Conservation (phyloP, 1,284 basidiomycete species). For the Sporisorium sorghi region DNA sequence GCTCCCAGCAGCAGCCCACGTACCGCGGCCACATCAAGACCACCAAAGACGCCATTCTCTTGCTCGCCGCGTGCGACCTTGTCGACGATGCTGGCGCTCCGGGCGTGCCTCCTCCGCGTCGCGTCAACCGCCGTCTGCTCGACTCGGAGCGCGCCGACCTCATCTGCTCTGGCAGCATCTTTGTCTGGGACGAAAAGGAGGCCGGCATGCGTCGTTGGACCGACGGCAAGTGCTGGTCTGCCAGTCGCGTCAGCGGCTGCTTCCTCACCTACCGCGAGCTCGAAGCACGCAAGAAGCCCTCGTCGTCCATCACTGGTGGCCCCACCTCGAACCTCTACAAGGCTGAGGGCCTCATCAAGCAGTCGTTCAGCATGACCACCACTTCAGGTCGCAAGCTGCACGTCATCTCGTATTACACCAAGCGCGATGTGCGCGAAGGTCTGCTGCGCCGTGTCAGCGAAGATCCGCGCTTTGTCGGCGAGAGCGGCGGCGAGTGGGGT, state of each 20-base stretch:
- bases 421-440: slow-evolving; percentile 62
- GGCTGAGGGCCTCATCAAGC: slow-evolving; percentile 68
- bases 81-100: slow-evolving; percentile 33
- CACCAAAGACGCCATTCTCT: slow-evolving; percentile 65
- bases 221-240: slow-evolving; percentile 72
- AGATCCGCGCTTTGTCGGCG: slow-evolving; percentile 63
- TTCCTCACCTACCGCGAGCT: slow-evolving; percentile 71
- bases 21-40: slow-evolving; percentile 67
- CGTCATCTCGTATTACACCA: slow-evolving; percentile 68
- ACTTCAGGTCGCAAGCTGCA: slow-evolving; percentile 66
- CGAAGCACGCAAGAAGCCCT: slow-evolving; percentile 64
- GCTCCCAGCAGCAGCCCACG: slow-evolving; percentile 60
- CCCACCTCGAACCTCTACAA: slow-evolving; percentile 66
- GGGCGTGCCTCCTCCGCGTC: slow-evolving; percentile 53
- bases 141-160: slow-evolving; percentile 65
- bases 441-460: slow-evolving; percentile 63
- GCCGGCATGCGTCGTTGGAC: slow-evolving; percentile 72
- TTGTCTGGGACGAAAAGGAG: slow-evolving; percentile 68
- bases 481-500: slow-evolving; percentile 63
- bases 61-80: slow-evolving; percentile 66
- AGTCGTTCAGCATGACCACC: slow-evolving; percentile 68
- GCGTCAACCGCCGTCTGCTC: slow-evolving; percentile 62
- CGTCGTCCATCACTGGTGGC: slow-evolving; percentile 52
- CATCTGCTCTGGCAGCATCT: slow-evolving; percentile 64
- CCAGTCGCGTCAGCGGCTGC: slow-evolving; percentile 72